Base-by-base conservation (phyloP, 2,329 filamentous ascomycete genomes). In the Xylariaceae sp. region DNA sequence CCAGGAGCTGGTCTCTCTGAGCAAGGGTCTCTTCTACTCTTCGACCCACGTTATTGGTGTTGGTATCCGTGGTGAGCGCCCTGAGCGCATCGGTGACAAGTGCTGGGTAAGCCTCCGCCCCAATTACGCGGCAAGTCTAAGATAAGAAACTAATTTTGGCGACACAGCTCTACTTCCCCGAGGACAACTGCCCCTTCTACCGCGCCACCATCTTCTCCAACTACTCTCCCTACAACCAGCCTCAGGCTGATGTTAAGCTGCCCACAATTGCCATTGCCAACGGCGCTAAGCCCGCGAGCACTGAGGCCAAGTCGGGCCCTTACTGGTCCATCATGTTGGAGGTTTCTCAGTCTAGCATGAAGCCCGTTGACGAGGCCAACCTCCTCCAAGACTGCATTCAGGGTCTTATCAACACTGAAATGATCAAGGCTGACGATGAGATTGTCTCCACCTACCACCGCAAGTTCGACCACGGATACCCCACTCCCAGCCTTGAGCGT, bases 251-350 rank as follows among this genome's bases (percentile, higher is more conserved):
- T 59, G 87, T 82, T 73, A 94, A 96, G 82, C 86, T 99, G 58
- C 85, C 92, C 45, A 97, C 94, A 18, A 79, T 91, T 68, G 89
- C 92, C 75, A 82, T 92, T 48, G 94, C 89, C 59, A 83, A 97
- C 70, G 94, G 94, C 74, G 89, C 86, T 76, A 90, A 91, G 79
- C 84, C 92, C 59, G 76, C 81, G 63, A 89, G 85, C 68, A 81
- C 80, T 54, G 86, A 89, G 71, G 78, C 90, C 61, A 84, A 94
- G 81, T 85, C 89, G 71, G 94, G 94, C 39, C 94, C 94, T 48
- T 99, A 99, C 86, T 99, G 94, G 94, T 97, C 93, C 65, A 95
- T 99, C 82, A 99, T 99, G 94, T 80, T 99, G 69, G 94, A 99
- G 78, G 89, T 99, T 62, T 97, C 94, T 37, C 90, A 99, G 78